Conservation (phyloP, 495 filamentous ascomycete genomes). For the Chaetomium fimeti region DNA sequence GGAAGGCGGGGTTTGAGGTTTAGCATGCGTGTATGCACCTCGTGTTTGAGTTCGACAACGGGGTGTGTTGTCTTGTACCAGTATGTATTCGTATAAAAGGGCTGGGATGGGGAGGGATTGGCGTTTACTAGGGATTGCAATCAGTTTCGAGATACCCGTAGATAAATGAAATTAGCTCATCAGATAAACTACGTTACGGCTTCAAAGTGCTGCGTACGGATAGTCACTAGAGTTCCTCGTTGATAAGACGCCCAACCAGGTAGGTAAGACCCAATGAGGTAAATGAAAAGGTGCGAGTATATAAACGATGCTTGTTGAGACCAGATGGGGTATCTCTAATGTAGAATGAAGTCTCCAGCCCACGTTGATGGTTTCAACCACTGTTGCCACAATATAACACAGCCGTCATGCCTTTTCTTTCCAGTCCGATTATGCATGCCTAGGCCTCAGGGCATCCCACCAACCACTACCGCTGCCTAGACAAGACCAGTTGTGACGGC, state of each 20-base stretch:
- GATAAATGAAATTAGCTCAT: slow-evolving; percentile 9
- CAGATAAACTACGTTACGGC: no score
- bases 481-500: slow-evolving; percentile 19
- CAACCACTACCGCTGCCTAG: neutral
- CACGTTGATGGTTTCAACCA: no score
- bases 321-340: neutral
- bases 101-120: neutral
- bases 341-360: no score
- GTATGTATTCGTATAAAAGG: slow-evolving; percentile 3
- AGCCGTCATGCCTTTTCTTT: neutral
- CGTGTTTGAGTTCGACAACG: no score
- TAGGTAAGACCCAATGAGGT: no score
- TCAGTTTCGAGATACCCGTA: slow-evolving; percentile 16
- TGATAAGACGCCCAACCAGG: no score
- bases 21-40: neutral
- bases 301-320: neutral
- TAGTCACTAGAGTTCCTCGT: no score
- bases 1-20: slow-evolving; percentile 22
- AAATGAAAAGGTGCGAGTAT: no score
- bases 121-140: slow-evolving; percentile 2
- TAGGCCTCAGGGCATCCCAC: neutral
- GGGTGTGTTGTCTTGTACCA: neutral
- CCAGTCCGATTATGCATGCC: neutral
- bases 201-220: no score
- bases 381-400: no score